These are phyloP conservation scores for Actinomortierella ambigua DNA, from an alignment of 371 early-diverging fungal genomes.

Conservation along the genomic window DNA sequence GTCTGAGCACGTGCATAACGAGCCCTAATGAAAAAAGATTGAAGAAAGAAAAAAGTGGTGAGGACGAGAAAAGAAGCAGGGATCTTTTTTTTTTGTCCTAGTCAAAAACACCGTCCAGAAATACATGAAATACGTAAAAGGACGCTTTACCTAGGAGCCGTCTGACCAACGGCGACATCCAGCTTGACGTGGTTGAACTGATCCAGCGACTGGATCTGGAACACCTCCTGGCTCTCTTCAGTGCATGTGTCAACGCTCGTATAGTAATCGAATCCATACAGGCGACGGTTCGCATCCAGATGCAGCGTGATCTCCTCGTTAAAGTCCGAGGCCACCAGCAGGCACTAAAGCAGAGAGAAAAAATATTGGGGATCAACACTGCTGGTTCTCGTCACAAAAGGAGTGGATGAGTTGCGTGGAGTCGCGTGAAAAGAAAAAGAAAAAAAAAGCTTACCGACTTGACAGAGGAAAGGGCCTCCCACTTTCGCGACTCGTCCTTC, in stretches of 20 bases:
- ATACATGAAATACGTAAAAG: too few relatives aligned
- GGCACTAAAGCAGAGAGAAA: constrained; percentile 12
- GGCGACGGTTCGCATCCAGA: constrained; percentile 24
- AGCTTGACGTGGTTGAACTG: constrained; percentile 24
- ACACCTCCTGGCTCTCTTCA: constrained; percentile 14
- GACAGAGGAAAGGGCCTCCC: constrained; percentile 43
- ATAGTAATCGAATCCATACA: constrained; percentile 40
- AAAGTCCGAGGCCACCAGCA: constrained; percentile 34
- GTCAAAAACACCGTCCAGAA: too few relatives aligned
- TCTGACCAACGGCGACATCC: constrained; percentile 5
- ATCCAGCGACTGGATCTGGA: constrained; percentile 23
- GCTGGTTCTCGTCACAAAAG: background rate
- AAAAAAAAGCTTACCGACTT: constrained; percentile 26
- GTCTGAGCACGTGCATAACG: constrained; percentile 28
- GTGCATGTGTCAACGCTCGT: constrained; percentile 15
- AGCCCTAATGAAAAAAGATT: constrained; percentile 11
- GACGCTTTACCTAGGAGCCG: constrained; percentile 41
- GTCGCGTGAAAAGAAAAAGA: background rate
- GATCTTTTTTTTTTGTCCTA: too few relatives aligned
- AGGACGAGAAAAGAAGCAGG: too few relatives aligned
- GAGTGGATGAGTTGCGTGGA: background rate
- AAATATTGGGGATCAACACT: too few relatives aligned
- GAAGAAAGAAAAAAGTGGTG: background rate
- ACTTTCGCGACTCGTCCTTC: constrained; percentile 28
- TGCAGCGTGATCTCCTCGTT: constrained; percentile 30